phyloP scores from a whole-genome alignment of 1,139 yeast genomes.

The Yamadazyma dendronema region DNA sequence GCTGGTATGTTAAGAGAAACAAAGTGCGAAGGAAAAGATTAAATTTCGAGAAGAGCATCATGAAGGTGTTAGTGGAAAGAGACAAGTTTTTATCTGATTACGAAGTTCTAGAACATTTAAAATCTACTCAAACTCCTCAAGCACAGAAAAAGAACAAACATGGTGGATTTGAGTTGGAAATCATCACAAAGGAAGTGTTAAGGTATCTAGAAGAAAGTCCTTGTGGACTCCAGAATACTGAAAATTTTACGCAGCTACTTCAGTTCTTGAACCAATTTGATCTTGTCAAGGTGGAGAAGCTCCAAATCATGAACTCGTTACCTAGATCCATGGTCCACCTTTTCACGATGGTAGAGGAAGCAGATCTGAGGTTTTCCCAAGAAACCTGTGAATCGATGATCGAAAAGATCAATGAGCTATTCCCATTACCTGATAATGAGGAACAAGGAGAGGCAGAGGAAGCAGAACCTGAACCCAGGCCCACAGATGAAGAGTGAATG shows the following conservation, averaged over 20 bases:
- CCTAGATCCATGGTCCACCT: slow-evolving; percentile 80
- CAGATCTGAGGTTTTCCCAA: slow-evolving; percentile 76
- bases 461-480: no score
- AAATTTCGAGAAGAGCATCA: slow-evolving; percentile 13
- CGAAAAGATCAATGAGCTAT: slow-evolving; percentile 45
- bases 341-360: slow-evolving; percentile 83
- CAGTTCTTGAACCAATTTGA: slow-evolving; percentile 49
- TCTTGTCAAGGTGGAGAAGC: slow-evolving; percentile 77
- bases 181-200: slow-evolving; percentile 62
- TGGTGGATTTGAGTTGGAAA: slow-evolving; percentile 54
- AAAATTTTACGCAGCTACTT: slow-evolving; percentile 54
- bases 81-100: slow-evolving; percentile 68
- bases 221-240: slow-evolving; percentile 41
- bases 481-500: slow-evolving; percentile 20
- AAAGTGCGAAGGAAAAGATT: background rate
- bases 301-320: slow-evolving; percentile 77
- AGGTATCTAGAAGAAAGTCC: slow-evolving; percentile 50
- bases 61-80: slow-evolving; percentile 47
- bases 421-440: slow-evolving; percentile 43
- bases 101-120: slow-evolving; percentile 66
- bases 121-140: slow-evolving; percentile 51
- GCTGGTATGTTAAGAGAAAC: background rate
- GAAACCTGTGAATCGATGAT: slow-evolving; percentile 58
- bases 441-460: slow-evolving; percentile 34
- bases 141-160: slow-evolving; percentile 26